Percentiles rank a stretch among this genome's conserved stretches.
Evolutionary conservation across 2,329 filamentous ascomycete genomes (phyloP).

Genomic region (Sarocladiaceae sp.): DNA sequence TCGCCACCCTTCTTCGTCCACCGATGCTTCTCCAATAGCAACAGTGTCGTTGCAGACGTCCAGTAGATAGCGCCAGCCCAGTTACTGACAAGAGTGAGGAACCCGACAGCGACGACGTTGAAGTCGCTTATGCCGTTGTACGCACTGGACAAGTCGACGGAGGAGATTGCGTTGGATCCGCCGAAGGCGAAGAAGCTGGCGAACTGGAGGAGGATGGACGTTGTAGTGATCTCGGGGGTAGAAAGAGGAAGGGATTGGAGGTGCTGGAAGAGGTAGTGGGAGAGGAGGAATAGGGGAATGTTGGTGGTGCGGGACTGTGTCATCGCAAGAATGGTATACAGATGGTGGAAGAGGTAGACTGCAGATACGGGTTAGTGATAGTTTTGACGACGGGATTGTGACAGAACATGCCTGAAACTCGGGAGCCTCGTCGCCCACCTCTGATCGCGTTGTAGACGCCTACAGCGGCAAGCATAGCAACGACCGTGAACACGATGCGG

Average conservation of each 20-base stretch:
- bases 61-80: conserved; percentile 92
- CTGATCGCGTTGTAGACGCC: conserved; percentile 32
- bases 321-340: conserved; percentile 71
- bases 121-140: conserved; percentile 88
- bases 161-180: conserved; percentile 90
- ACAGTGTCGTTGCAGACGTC: conserved; percentile 57
- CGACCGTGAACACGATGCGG: conserved; percentile 42
- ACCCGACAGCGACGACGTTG: conserved; percentile 71
- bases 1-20: conserved; percentile 10
- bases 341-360: conserved; percentile 54
- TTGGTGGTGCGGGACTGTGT: conserved; percentile 85
- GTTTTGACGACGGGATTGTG: background rate
- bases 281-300: conserved; percentile 75
- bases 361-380: conserved; percentile 10
- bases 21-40: conserved; percentile 39
- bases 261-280: conserved; percentile 52
- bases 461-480: conserved; percentile 32
- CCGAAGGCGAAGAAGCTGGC: conserved; percentile 84
- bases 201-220: conserved; percentile 71
- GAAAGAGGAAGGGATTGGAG: conserved; percentile 42
- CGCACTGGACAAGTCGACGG: conserved; percentile 87
- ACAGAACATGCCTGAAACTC: conserved; percentile 22
- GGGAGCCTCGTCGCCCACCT: conserved; percentile 17
- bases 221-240: conserved; percentile 56
- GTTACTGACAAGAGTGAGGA: conserved; percentile 81